phyloP scores from a whole-genome alignment of 2,329 filamentous ascomycete genomes.

The Ascochyta viciae-villosae region DNA sequence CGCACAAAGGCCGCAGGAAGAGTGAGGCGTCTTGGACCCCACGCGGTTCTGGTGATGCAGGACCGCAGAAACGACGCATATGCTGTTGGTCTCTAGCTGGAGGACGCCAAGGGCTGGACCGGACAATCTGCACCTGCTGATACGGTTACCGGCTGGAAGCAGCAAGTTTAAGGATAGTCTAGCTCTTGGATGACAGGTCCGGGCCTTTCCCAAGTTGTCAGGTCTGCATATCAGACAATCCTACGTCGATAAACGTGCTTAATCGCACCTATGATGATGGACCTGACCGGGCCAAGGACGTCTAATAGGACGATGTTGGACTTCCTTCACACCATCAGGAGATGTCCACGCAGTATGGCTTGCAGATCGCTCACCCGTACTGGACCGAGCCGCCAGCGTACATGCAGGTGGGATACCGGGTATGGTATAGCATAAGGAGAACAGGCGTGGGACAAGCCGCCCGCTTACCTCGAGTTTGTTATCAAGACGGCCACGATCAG shows the following conservation, averaged over 20 bases:
- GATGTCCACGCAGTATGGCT: constrained; percentile 6
- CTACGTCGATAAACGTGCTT: background rate
- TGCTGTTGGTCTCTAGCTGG: background rate
- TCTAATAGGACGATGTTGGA: constrained; percentile 5
- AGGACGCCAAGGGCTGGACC: constrained; percentile 1
- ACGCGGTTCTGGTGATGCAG: constrained; percentile 4
- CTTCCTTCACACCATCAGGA: constrained; percentile 6
- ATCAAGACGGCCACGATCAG: constrained; percentile 2
- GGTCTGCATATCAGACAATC: constrained; percentile 4
- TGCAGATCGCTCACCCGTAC: constrained; percentile 12
- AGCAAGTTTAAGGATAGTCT: background rate
- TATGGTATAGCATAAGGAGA: background rate
- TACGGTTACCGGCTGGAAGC: background rate
- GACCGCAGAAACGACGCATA: background rate
- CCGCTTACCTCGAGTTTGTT: constrained; percentile 12
- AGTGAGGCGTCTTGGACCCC: constrained; percentile 13
- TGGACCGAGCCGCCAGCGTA: constrained; percentile 11
- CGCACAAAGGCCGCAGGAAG: constrained; percentile 10
- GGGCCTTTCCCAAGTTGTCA: background rate
- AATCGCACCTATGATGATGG: constrained; percentile 9
- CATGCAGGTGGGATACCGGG: background rate
- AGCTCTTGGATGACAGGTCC: background rate
- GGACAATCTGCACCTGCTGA: background rate
- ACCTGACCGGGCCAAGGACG: background rate
- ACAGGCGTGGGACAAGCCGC: constrained; percentile 8